Evolutionary conservation across 2,329 filamentous ascomycete species (phyloP).

Genomic region (Herpotrichia juniperi): DNA sequence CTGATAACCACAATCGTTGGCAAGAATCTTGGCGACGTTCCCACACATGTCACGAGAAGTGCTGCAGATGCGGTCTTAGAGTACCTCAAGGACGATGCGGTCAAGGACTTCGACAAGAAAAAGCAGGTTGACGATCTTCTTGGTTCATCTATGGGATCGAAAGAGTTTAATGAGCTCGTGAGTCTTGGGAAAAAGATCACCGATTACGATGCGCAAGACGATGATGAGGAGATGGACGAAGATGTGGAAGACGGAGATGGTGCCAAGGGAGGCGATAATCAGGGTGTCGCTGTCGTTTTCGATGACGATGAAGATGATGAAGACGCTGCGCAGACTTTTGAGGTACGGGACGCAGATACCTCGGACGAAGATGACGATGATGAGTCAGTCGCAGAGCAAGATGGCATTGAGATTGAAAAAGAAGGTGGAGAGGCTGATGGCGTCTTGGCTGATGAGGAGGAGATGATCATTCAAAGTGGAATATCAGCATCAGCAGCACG

Average conservation of each 20-base stretch:
- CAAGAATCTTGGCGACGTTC: constrained; percentile 86
- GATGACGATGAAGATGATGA: constrained; percentile 86
- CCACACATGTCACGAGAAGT: constrained; percentile 88
- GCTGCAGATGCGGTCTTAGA: constrained; percentile 92
- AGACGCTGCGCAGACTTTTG: constrained; percentile 76
- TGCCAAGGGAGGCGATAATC: constrained; percentile 80
- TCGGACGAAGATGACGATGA: constrained; percentile 78
- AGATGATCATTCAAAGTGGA: constrained; percentile 82
- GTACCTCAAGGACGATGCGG: constrained; percentile 88
- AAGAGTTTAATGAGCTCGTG: constrained; percentile 95
- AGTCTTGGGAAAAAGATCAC: constrained; percentile 99
- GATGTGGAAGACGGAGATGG: constrained; percentile 65
- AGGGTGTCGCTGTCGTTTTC: constrained; percentile 97
- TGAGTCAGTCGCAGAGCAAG: constrained; percentile 65
- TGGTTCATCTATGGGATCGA: constrained; percentile 79
- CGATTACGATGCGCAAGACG: constrained; percentile 95
- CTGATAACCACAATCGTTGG: constrained; percentile 91
- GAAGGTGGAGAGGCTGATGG: constrained; percentile 56
- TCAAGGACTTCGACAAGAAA: constrained; percentile 99
- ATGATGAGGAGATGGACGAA: constrained; percentile 71
- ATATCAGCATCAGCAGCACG: constrained; percentile 47
- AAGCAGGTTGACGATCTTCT: constrained; percentile 94
- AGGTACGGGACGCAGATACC: constrained; percentile 83
- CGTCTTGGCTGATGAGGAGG: constrained; percentile 65
- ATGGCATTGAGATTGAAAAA: constrained; percentile 57